Evolutionary conservation across 345 rosid species (phyloP), one percentile per base, ranked within the genome.

Genomic region (Zanthoxylum bungeanum): DNA sequence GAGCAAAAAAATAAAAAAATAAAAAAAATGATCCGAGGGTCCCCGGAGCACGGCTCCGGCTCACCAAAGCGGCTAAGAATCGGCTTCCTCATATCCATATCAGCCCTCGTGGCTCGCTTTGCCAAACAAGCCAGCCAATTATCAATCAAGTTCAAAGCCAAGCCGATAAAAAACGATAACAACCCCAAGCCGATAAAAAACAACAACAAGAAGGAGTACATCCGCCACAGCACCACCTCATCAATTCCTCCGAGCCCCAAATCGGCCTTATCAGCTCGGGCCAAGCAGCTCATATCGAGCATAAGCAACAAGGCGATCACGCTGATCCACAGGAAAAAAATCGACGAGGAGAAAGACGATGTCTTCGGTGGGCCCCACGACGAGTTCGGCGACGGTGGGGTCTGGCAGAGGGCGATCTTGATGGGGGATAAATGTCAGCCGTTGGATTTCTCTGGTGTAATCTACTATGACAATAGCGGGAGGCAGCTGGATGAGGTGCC

Each of bases 381-480:
- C 0, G 82, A 78, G 24, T 84, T 77, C 66, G 97, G 88, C 46
- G 95, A 95, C 3, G 89, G 92, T 24, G 96, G 98, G 11, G 86
- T 95, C 60, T 95, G 99, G 99, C 98, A 84, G 66, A 84, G 84
- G 83, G 47, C 88, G 70, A 92, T 95, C 71, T 76, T 95, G 77
- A 92, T 95, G 99, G 99, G 99, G 33, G 96, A 86, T 34, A 89
- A 89, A 61, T 95, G 99, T 76, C 89, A 92, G 81, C 99, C 98
- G 79, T 80, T 92, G 84, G 84, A 88, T 79, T 81, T 89, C 73
- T 86, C 99, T 1, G 99, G 98, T n/a, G 97, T 79, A 36, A 92
- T 95, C 27, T 91, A 89, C 66, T 95, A 95, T 33, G 98, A 95
- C 60, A 77, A 82, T 71, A 34, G 59, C 19, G 98, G 99, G 62